These are phyloP conservation scores for Thermothelomyces thermophilus DNA, from an alignment of 2,329 filamentous ascomycete genomes.

Conservation along the genomic window DNA sequence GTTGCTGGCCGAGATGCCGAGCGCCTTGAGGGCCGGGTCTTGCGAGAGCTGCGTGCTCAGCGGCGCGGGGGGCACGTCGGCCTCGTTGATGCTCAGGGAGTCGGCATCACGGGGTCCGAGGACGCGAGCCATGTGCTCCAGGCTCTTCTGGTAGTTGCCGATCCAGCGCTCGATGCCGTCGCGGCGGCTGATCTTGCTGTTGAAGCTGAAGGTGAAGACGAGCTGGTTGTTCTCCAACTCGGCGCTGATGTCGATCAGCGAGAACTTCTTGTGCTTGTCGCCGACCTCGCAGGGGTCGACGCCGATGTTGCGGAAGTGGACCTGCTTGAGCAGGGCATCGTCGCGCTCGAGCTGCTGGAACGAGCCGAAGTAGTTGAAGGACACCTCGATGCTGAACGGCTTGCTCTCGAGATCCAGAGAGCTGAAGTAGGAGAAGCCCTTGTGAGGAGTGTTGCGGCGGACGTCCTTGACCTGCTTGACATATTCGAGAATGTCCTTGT, in stretches of 20 bases:
- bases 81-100: neutral
- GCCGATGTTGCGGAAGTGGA: conserved; percentile 9
- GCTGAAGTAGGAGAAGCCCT: conserved; percentile 34
- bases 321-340: conserved; percentile 26
- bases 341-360: conserved; percentile 37
- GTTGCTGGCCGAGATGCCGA: conserved; percentile 7
- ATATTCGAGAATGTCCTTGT: conserved; percentile 5
- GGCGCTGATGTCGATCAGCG: conserved; percentile 13
- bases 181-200: conserved; percentile 4
- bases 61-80: neutral
- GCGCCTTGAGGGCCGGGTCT: neutral
- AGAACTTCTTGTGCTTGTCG: conserved; percentile 9
- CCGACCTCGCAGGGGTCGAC: conserved; percentile 8
- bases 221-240: conserved; percentile 5
- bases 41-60: neutral
- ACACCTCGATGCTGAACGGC: conserved; percentile 36
- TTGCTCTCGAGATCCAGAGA: conserved; percentile 25
- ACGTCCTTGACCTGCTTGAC: conserved; percentile 28
- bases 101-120: neutral
- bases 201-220: conserved; percentile 13
- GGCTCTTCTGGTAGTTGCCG: conserved; percentile 6
- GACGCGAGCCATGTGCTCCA: conserved; percentile 4
- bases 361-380: conserved; percentile 42
- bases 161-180: conserved; percentile 12
- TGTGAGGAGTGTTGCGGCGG: conserved; percentile 28